phyloP scores from a whole-genome alignment of 2,329 filamentous ascomycete genomes.

The Didymella keratinophila region DNA sequence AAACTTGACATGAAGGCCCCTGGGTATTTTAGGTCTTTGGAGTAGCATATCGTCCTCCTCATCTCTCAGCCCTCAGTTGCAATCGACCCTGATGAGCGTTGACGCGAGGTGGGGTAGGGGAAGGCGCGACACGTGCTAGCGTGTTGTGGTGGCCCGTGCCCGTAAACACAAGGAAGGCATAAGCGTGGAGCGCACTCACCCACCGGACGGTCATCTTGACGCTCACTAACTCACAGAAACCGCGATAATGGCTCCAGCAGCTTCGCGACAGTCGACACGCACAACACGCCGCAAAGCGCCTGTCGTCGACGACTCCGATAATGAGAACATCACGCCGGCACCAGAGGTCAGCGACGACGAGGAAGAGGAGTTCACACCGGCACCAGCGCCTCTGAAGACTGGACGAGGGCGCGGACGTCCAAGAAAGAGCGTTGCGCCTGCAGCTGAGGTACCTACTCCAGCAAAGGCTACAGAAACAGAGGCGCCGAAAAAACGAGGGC shows the following conservation, averaged over 20 bases:
- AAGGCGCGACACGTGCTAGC: conserved; percentile 29
- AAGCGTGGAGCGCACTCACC: conserved; percentile 20
- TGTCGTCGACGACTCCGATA: conserved; percentile 76
- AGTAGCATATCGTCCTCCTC: background rate
- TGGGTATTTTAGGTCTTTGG: background rate
- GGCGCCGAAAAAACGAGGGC: conserved; percentile 49
- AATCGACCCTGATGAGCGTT: background rate
- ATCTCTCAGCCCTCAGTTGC: background rate
- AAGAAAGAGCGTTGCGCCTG: conserved; percentile 56
- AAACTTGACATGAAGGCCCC: no score
- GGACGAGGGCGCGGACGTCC: conserved; percentile 65
- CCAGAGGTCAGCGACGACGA: conserved; percentile 62
- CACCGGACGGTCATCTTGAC: conserved; percentile 10
- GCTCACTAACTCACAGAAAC: conserved; percentile 27
- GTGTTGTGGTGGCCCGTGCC: conserved; percentile 32
- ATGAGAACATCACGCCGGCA: conserved; percentile 70
- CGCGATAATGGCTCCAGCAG: conserved; percentile 50
- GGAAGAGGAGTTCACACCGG: conserved; percentile 83
- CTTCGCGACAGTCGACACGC: conserved; percentile 64
- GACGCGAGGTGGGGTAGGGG: conserved; percentile 12
- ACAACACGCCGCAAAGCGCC: conserved; percentile 71
- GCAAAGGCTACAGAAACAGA: conserved; percentile 39
- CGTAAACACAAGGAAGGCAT: conserved; percentile 18
- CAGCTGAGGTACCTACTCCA: background rate
- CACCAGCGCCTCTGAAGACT: conserved; percentile 69